Conservation (phyloP, 1,284 basidiomycete species). For the Boletellus deceptivus region DNA sequence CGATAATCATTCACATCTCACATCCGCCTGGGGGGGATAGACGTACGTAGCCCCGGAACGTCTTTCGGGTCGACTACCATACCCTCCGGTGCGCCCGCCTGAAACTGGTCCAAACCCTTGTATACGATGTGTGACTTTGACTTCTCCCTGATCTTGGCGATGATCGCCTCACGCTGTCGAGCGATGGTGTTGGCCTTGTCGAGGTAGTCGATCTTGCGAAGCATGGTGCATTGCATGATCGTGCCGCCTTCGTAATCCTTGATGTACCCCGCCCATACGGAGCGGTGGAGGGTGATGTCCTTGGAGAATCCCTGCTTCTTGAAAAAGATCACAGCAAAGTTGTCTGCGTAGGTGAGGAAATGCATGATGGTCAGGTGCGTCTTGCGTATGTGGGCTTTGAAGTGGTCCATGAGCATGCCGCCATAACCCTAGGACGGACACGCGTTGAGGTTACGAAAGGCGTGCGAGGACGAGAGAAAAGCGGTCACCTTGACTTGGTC, state of each 20-base stretch:
- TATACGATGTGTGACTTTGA: constrained; percentile 88
- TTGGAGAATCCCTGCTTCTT: constrained; percentile 99
- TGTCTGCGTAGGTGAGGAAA: constrained; percentile 98
- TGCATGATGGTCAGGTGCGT: constrained; percentile 85
- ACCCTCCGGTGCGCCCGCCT: constrained; percentile 48
- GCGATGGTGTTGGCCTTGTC: constrained; percentile 78
- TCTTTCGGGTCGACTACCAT: constrained; percentile 64
- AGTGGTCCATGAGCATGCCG: constrained; percentile 98
- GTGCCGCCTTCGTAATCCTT: constrained; percentile 99
- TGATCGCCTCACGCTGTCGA: constrained; percentile 85
- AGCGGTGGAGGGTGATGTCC: constrained; percentile 88
- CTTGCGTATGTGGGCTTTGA: constrained; percentile 89
- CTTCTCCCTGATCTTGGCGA: constrained; percentile 86
- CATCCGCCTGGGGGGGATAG: constrained; percentile 2
- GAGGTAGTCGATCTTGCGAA: constrained; percentile 89
- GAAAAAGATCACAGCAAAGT: constrained; percentile 99
- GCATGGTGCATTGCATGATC: constrained; percentile 98
- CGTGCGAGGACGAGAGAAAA: background rate
- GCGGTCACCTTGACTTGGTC: constrained; percentile 89
- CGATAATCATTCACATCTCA: constrained; percentile 7
- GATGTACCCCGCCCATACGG: constrained; percentile 98
- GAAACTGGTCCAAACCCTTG: constrained; percentile 79
- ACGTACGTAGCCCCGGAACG: constrained; percentile 82
- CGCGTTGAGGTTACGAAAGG: background rate
- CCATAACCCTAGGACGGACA: constrained; percentile 79